A percentile compares a stretch with the other conserved stretches of the same genome.
Conservation (phyloP, 2,329 filamentous ascomycete genomes). For the Aspergillus costaricaensis region DNA sequence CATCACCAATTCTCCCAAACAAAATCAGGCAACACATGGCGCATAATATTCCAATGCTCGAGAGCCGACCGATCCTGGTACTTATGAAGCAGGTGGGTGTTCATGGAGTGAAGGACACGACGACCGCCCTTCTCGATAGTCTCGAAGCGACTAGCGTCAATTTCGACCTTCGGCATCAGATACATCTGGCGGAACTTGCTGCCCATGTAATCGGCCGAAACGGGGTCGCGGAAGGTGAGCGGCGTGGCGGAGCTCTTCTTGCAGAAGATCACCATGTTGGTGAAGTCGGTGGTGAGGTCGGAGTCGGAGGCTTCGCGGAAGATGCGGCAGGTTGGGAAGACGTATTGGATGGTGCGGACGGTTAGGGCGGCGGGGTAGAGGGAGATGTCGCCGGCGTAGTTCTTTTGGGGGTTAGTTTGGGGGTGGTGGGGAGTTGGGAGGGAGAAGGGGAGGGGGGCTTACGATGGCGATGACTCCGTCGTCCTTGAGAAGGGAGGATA, state of each 20-base stretch:
- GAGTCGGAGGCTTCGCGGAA: slow-evolving; percentile 74
- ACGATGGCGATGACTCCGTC: slow-evolving; percentile 87
- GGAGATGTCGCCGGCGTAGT: slow-evolving; percentile 87
- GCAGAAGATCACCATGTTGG: slow-evolving; percentile 97
- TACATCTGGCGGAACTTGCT: slow-evolving; percentile 71
- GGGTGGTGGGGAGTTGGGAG: not conserved
- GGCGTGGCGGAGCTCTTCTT: slow-evolving; percentile 58
- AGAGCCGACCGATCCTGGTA: slow-evolving; percentile 76
- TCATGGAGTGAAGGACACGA: slow-evolving; percentile 46
- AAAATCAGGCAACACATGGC: slow-evolving; percentile 70
- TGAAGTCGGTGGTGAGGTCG: slow-evolving; percentile 69
- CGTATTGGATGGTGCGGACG: slow-evolving; percentile 74
- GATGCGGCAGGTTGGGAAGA: slow-evolving; percentile 88
- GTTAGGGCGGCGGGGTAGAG: slow-evolving; percentile 76
- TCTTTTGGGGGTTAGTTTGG: slow-evolving; percentile 53
- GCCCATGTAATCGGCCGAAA: slow-evolving; percentile 66
- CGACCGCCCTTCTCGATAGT: slow-evolving; percentile 48
- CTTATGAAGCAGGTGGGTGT: slow-evolving; percentile 66
- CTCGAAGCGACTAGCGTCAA: slow-evolving; percentile 49
- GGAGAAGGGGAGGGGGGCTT: slow-evolving; percentile 39
- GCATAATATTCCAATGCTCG: slow-evolving; percentile 92
- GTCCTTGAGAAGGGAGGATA: slow-evolving; percentile 70
- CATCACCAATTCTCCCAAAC: slow-evolving; percentile 85
- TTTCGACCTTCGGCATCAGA: slow-evolving; percentile 71
- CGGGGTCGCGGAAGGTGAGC: slow-evolving; percentile 68